These are phyloP conservation scores for Peronospora belbahrii DNA, from an alignment of 352 stramenopile genomes.

Conservation along the genomic window DNA sequence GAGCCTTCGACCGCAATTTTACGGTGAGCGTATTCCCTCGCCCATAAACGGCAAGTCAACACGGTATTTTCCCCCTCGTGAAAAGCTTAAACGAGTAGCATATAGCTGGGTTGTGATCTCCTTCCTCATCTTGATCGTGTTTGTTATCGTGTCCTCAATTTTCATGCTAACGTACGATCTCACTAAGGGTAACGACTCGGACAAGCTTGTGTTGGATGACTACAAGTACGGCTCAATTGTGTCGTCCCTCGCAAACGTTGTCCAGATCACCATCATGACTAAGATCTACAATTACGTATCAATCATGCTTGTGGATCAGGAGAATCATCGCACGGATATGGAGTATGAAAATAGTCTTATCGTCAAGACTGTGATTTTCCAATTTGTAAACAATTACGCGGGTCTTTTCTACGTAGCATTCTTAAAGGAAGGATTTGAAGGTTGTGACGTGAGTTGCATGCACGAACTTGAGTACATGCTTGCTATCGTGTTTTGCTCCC, in stretches of 20 bases:
- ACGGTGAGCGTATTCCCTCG: conserved; percentile 64
- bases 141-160: conserved; percentile 63
- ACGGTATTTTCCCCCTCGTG: conserved; percentile 53
- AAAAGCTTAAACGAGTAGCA: conserved; percentile 64
- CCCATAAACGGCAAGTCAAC: conserved; percentile 65
- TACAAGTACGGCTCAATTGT: conserved; percentile 67
- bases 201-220: conserved; percentile 50
- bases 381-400: conserved; percentile 95
- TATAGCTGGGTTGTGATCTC: conserved; percentile 75
- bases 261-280: conserved; percentile 87
- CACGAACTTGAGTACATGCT: conserved; percentile 87
- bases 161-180: conserved; percentile 76
- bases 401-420: conserved; percentile 92
- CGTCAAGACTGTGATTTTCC: conserved; percentile 92
- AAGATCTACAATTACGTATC: conserved; percentile 88
- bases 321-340: conserved; percentile 89
- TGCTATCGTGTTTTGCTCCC: conserved; percentile 88
- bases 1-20: conserved; percentile 65
- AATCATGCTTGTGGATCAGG: conserved; percentile 85
- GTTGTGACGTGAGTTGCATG: conserved; percentile 72
- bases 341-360: conserved; percentile 90
- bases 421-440: conserved; percentile 79
- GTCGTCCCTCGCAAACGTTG: conserved; percentile 61
- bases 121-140: conserved; percentile 69
- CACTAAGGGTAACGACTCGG: conserved; percentile 48